Evolutionary conservation across 768 basidiomycete genomes (phyloP), one percentile per base, ranked within the genome.

Genomic region (Tulasnella sp.): DNA sequence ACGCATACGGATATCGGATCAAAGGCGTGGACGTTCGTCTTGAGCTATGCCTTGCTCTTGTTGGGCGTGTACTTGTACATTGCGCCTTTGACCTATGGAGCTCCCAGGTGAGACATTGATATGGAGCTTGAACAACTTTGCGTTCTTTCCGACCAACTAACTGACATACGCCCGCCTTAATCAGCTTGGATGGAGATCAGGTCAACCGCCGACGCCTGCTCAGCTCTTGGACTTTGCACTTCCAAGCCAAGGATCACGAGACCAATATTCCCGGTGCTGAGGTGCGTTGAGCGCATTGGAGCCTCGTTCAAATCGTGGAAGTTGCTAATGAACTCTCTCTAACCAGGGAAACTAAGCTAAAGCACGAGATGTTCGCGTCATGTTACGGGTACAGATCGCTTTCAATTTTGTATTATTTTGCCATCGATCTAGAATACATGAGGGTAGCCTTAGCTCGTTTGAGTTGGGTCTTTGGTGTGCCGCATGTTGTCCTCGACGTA

Each of bases 181-280:
- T 27, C 65, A 94, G 92, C 44, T 75, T 98, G 72, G 82, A 84
- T 42, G 89, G 92, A 19, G 84, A 89, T 27, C 73, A 82, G 67
- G 91, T 99, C 64, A 91, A 92, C 69, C 75, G 80, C 66, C 81
- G 88, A 70, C 80, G 91, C 60, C 70, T 98, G 38, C 73, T 97
- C 58, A 81, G 83, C 25, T 87, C 84, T 59, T 98, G 94, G 94
- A 94, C 92, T 31, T 75, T 98, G 68, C 92, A 97, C 74, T 92
- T 91, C 54, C 54, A 56, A 42, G 54, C 54, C 43, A 56, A 56
- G 44, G 41, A 44, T 27, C 54, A 56, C 15, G 54, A 56, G 38
- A 3, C 54, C 9, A 12, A 22, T 25, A 30, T 34, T 22, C 30
- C 30, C 30, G 51, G 34, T 38, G 34, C 15, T 38, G 34, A 38